phyloP scores from a whole-genome alignment of 176 grass and related monocot genomes.

The Puccinellia tenuiflora region DNA sequence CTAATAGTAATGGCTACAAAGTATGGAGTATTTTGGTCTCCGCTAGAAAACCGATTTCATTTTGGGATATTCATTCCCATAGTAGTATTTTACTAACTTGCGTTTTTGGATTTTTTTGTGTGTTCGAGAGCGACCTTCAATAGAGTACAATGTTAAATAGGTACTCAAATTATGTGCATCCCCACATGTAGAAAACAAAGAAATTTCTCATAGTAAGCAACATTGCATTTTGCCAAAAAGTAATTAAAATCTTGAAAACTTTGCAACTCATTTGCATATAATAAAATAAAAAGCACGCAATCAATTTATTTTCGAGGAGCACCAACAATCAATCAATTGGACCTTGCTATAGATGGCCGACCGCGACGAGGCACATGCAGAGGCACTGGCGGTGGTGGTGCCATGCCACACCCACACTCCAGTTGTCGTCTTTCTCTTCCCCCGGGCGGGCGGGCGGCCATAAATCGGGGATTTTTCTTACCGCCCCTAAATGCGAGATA shows the following conservation, averaged over 20 bases:
- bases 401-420: too few relatives aligned
- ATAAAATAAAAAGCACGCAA: too few relatives aligned
- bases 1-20: not conserved
- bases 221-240: not conserved
- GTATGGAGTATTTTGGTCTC: not conserved
- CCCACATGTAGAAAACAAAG: not conserved
- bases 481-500: conserved; percentile 26
- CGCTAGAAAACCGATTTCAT: not conserved
- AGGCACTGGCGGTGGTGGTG: not conserved
- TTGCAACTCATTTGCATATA: not conserved
- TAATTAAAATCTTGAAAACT: not conserved
- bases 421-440: conserved; percentile 7
- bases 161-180: not conserved
- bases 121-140: not conserved
- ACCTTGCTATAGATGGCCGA: not conserved
- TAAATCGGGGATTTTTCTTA: conserved; percentile 20
- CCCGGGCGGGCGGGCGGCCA: not conserved
- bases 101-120: not conserved
- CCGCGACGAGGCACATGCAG: not conserved
- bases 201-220: not conserved
- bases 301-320: too few relatives aligned
- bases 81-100: not conserved
- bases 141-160: not conserved
- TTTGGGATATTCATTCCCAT: too few relatives aligned
- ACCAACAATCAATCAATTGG: not conserved